Evolutionary conservation across 164 flowering plant species (phyloP), one percentile per base, ranked within the genome.

Genomic region (Magnolia officinalis): DNA sequence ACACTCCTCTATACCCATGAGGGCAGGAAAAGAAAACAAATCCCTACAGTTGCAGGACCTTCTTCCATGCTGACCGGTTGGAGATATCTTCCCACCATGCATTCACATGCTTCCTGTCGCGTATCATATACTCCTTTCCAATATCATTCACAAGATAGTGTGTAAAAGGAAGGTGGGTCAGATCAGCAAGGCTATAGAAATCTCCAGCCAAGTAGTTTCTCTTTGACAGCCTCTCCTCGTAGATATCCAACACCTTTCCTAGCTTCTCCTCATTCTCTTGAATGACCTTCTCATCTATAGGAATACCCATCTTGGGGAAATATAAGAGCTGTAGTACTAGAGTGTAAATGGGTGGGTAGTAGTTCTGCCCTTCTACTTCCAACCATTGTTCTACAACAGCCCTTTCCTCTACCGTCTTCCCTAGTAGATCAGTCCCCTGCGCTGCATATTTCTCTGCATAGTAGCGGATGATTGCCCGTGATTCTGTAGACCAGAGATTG

Each of bases 191-290:
- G 81, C 89, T 88, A 64, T 80, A 84, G 80, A 86, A 86, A 65
- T 90, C 89, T n/a, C 91, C 90, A 51, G 88, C 92, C 76, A 89
- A 79, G 82, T 88, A 89, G 67, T 86, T 85, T 83, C 82, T 84
- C 70, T 77, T 78, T 0, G 87, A 76, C 16, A 88, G 89, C 82
- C 85, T 81, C 74, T 83, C 85, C 73, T 89, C 89, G 63, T 88
- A 86, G 20, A 89, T 51, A 55, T 86, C 92, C 73, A 88, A 67
- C 51, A 85, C 89, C 24, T 81, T 75, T 8, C 61, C 83, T n/a
- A 88, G 88, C 75, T 88, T 83, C 78, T 87, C 83, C 50, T 84
- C 85, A 75, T 83, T 75, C 77, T 83, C 84, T 24, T 81, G 67
- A 14, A 87, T 71, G 4, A 76, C 1, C 49, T 81, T 77, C 11